Evolutionary conservation across 768 basidiomycete species (phyloP).

Genomic region (Amanita polypyramis): DNA sequence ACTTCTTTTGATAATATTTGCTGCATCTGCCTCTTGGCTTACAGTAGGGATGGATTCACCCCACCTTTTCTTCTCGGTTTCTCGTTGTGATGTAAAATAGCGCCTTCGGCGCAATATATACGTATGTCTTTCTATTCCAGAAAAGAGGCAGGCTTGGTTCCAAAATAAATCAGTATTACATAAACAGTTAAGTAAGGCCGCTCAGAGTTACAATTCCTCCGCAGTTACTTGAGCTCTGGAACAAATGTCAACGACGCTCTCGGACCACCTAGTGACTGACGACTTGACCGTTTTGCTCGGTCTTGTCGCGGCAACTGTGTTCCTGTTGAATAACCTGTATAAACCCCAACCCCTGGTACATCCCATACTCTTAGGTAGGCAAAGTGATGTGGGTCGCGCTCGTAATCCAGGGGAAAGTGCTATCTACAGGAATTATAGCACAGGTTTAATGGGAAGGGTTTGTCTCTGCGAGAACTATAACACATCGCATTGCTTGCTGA

Average conservation of each 20-base stretch:
- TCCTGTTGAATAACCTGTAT: slow-evolving; percentile 68
- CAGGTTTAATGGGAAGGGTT: slow-evolving; percentile 74
- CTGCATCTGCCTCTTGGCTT: too few species aligned
- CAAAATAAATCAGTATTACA: not conserved
- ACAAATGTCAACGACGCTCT: slow-evolving; percentile 15
- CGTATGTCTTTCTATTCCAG: too few species aligned
- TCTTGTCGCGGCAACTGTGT: slow-evolving; percentile 66
- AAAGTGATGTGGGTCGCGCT: slow-evolving; percentile 82
- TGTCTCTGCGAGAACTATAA: slow-evolving; percentile 18
- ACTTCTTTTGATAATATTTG: too few species aligned
- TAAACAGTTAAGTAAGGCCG: too few species aligned
- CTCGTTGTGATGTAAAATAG: too few species aligned
- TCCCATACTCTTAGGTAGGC: slow-evolving; percentile 85
- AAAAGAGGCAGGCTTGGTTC: too few species aligned
- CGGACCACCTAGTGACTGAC: slow-evolving; percentile 62
- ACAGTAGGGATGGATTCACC: too few species aligned
- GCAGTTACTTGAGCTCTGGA: too few species aligned
- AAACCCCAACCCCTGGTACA: slow-evolving; percentile 82
- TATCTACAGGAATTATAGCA: slow-evolving; percentile 84
- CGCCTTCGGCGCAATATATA: too few species aligned
- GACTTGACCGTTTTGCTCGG: slow-evolving; percentile 72
- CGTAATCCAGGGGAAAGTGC: slow-evolving; percentile 77
- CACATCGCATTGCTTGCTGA: not conserved
- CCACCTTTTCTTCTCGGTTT: too few species aligned
- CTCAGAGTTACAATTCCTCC: too few species aligned